Conservation (phyloP, 2,329 filamentous ascomycete species). For the Metarhizium rileyi region DNA sequence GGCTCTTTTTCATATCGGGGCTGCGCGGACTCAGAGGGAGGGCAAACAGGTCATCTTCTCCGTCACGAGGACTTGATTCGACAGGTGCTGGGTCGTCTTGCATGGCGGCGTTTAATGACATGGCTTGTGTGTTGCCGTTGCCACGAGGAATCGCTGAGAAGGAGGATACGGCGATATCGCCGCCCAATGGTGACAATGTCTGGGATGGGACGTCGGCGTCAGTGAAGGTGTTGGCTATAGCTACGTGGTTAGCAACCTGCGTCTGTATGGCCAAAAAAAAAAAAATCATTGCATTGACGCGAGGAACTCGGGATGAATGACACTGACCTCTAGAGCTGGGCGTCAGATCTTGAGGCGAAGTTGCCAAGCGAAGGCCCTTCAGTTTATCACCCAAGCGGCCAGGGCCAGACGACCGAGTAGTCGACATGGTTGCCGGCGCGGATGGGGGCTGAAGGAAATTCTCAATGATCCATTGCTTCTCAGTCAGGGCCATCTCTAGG, state of each 20-base stretch:
- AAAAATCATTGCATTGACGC: no score
- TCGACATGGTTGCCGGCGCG: constrained; percentile 23
- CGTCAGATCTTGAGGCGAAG: constrained; percentile 55
- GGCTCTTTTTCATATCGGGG: constrained; percentile 76
- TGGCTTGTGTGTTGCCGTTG: constrained; percentile 12
- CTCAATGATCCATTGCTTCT: constrained; percentile 75
- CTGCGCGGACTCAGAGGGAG: constrained; percentile 78
- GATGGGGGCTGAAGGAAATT: constrained; percentile 47
- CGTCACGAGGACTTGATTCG: constrained; percentile 14
- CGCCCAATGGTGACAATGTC: constrained; percentile 20
- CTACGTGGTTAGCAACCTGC: neutral
- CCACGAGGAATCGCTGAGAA: constrained; percentile 21
- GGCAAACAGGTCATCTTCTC: constrained; percentile 75
- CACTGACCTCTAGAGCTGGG: constrained; percentile 41
- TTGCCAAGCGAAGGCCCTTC: constrained; percentile 68
- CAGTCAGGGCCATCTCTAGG: constrained; percentile 71
- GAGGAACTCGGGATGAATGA: neutral
- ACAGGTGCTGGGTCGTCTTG: constrained; percentile 13
- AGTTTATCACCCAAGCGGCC: constrained; percentile 70
- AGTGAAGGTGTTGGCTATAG: constrained; percentile 26
- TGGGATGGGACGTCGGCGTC: constrained; percentile 22
- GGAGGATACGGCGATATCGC: constrained; percentile 26
- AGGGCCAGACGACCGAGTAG: constrained; percentile 56
- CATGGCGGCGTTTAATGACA: constrained; percentile 26
- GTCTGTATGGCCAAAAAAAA: neutral